These are phyloP conservation scores for Gymnopilus junonius DNA, from an alignment of 768 basidiomycete species.

Conservation along the genomic window DNA sequence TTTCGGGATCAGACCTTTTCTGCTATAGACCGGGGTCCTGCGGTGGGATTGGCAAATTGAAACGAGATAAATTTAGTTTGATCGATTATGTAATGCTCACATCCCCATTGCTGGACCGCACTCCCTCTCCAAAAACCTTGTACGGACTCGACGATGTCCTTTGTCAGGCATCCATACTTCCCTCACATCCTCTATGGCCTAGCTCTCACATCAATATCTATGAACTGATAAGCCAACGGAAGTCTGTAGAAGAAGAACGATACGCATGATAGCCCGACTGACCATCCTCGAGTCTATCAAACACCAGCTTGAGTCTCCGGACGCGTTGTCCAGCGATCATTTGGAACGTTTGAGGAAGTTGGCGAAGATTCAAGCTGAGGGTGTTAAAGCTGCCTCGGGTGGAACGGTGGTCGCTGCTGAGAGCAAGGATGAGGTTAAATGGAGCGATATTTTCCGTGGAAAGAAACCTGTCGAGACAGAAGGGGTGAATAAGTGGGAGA, in stretches of 20 bases:
- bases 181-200: conserved; percentile 70
- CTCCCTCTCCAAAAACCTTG: neutral
- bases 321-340: conserved; percentile 51
- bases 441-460: conserved; percentile 58
- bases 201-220: conserved; percentile 67
- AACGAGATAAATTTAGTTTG: neutral
- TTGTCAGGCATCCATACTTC: conserved; percentile 45
- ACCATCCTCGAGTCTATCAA: conserved; percentile 67
- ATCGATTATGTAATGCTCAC: neutral
- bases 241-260: conserved; percentile 53
- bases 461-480: conserved; percentile 28
- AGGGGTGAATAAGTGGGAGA: conserved; percentile 39
- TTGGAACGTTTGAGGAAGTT: conserved; percentile 58
- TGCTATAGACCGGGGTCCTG: conserved; percentile 3
- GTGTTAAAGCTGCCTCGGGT: neutral
- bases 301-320: conserved; percentile 52
- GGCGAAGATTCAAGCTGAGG: conserved; percentile 35
- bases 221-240: conserved; percentile 65
- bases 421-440: conserved; percentile 36
- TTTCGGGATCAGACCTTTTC: conserved; percentile 8
- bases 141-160: conserved; percentile 20
- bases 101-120: neutral
- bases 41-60: too few relatives aligned
- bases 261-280: conserved; percentile 56
- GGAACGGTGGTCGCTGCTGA: conserved; percentile 1